Percentiles rank a stretch among this genome's conserved stretches.
phyloP scores from a whole-genome alignment of 306 rosid species.

The Cicer arietinum region DNA sequence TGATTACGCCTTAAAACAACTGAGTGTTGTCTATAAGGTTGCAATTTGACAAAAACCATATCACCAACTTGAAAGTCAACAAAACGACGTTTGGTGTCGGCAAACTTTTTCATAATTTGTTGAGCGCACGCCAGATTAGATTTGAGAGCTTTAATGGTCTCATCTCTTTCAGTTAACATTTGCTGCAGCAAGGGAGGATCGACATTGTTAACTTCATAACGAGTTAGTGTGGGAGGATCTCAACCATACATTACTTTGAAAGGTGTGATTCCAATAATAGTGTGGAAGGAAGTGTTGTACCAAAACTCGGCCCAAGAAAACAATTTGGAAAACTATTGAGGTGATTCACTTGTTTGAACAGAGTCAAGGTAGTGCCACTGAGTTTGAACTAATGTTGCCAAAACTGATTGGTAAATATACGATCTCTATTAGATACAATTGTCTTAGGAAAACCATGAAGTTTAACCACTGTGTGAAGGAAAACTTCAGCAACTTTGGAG shows the following conservation, averaged over 20 bases:
- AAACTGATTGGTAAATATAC: not conserved
- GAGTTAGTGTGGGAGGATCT: not conserved
- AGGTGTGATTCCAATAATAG: not conserved
- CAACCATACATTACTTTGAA: not conserved
- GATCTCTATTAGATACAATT: not conserved
- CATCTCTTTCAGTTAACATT: not conserved
- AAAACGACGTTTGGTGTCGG: too few relatives aligned
- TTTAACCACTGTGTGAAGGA: not conserved
- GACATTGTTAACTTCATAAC: not conserved
- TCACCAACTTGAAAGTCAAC: too few relatives aligned
- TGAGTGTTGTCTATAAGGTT: too few relatives aligned
- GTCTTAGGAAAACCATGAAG: not conserved
- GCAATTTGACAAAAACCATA: too few relatives aligned
- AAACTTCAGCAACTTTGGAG: not conserved
- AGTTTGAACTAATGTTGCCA: not conserved
- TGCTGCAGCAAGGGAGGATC: not conserved
- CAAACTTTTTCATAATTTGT: too few relatives aligned
- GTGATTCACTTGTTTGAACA: not conserved
- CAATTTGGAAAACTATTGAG: too few relatives aligned
- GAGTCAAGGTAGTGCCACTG: not conserved
- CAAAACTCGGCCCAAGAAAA: not conserved
- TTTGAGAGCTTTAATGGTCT: not conserved
- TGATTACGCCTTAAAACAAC: too few relatives aligned
- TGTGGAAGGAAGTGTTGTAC: not conserved
- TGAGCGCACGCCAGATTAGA: too few relatives aligned